A percentile compares a stretch with the other conserved stretches of the same genome.
Conservation (phyloP, 306 rosid species). For the Morella rubra region DNA sequence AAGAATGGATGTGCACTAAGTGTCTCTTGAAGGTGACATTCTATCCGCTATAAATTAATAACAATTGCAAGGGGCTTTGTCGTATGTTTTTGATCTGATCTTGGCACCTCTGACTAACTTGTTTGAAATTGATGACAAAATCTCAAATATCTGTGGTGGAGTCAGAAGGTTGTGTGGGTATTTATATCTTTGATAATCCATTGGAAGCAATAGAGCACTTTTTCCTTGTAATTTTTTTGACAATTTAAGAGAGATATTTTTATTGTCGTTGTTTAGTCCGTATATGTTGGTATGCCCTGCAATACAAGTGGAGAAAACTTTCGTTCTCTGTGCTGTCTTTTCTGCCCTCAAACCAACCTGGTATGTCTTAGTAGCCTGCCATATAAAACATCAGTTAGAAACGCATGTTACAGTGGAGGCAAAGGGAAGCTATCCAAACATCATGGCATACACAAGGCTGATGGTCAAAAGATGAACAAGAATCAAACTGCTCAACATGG, state of each 20-base stretch:
- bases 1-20: not conserved
- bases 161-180: not conserved
- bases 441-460: not conserved
- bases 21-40: not conserved
- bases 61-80: not conserved
- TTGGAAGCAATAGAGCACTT: not conserved
- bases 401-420: not conserved
- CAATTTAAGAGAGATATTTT: too few species aligned
- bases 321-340: not conserved
- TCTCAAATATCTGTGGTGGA: not conserved
- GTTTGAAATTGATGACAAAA: not conserved
- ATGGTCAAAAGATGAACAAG: not conserved
- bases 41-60: not conserved
- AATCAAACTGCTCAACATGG: not conserved
- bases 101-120: not conserved
- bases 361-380: not conserved
- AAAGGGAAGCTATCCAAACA: not conserved
- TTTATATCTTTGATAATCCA: not conserved
- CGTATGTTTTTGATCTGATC: not conserved
- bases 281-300: not conserved
- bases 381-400: not conserved
- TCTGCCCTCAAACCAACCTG: not conserved
- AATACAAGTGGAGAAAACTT: not conserved
- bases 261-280: not conserved
- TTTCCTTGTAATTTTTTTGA: not conserved